Evolutionary conservation across 345 rosid genomes (phyloP).

Genomic region (Populus alba): DNA sequence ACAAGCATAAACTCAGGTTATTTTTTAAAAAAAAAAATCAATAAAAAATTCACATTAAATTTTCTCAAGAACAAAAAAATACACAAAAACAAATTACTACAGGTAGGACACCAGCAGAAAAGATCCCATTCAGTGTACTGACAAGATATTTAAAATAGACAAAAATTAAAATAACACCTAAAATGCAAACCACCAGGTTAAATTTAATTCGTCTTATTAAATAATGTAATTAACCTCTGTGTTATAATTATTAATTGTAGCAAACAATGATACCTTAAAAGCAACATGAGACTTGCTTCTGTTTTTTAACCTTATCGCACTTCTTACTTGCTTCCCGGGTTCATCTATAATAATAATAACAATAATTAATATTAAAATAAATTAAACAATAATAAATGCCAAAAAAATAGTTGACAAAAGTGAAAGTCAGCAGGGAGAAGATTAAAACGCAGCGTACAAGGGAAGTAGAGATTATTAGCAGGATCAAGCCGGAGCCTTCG

Average conservation of each 20-base stretch:
- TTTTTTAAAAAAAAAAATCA: background rate
- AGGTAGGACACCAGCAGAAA: background rate
- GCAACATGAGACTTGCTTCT: constrained; percentile 88
- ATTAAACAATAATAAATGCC: background rate
- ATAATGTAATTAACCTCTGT: background rate
- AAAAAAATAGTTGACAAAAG: constrained; percentile 6
- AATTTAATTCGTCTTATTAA: background rate
- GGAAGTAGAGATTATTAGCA: constrained; percentile 67
- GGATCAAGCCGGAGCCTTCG: constrained; percentile 95
- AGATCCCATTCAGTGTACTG: background rate
- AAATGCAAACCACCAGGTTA: background rate
- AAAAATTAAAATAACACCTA: background rate
- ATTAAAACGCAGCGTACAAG: constrained; percentile 45
- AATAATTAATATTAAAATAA: background rate
- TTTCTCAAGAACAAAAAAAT: background rate
- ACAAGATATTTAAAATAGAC: background rate
- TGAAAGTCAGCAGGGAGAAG: constrained; percentile 30
- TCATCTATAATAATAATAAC: constrained; percentile 50
- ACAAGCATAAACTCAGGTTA: background rate
- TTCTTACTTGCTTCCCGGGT: constrained; percentile 84
- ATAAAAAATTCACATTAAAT: background rate
- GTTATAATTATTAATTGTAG: background rate
- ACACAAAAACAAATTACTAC: background rate
- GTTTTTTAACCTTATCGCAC: constrained; percentile 85
- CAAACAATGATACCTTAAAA: constrained; percentile 59